phyloP scores from a whole-genome alignment of 345 rosid species.

The Pelargonium nanum region DNA sequence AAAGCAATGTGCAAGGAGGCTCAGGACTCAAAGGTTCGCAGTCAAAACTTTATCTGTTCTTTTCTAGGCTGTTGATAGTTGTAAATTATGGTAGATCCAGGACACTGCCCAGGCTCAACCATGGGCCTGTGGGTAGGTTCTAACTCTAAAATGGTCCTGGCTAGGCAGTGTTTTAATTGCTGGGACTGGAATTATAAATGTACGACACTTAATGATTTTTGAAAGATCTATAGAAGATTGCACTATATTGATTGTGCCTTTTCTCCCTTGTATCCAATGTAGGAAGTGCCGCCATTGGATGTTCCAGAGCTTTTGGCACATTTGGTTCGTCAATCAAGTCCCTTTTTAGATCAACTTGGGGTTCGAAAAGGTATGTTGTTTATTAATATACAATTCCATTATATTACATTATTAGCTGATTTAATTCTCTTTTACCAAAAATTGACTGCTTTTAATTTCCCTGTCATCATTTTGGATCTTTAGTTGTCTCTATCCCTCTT shows the following conservation, averaged over 20 bases:
- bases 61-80: conserved; percentile 1
- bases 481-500: neutral
- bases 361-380: conserved; percentile 53
- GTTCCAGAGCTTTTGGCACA: conserved; percentile 79
- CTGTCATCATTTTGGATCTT: neutral
- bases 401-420: neutral
- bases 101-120: neutral
- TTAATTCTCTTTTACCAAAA: neutral
- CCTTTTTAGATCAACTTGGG: conserved; percentile 87
- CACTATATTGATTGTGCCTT: conserved; percentile 6
- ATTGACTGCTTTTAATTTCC: neutral
- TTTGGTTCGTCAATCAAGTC: conserved; percentile 84
- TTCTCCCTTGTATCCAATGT: conserved; percentile 1
- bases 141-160: neutral
- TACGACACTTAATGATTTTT: neutral
- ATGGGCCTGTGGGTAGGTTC: neutral
- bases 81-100: neutral
- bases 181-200: neutral
- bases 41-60: conserved; percentile 2
- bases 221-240: neutral
- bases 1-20: conserved; percentile 75
- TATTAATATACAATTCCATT: neutral
- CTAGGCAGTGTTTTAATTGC: neutral
- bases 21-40: conserved; percentile 67
- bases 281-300: conserved; percentile 87